phyloP scores from a whole-genome alignment of 169 alveolate genomes.

The Plasmodium cynomolgi region DNA sequence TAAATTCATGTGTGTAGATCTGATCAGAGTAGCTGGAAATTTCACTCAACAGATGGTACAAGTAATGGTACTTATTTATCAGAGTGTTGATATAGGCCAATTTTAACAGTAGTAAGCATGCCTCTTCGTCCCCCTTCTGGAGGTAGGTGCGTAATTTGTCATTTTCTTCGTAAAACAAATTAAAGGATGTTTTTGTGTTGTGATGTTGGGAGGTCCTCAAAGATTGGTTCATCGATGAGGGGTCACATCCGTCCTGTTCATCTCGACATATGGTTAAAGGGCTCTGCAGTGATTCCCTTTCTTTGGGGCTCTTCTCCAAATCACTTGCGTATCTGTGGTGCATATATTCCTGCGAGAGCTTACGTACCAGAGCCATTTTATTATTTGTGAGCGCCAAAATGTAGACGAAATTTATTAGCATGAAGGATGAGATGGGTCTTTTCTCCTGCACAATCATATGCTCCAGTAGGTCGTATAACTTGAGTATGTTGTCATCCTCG shows the following conservation, averaged over 20 bases:
- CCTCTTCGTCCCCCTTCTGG: slow-evolving; percentile 46
- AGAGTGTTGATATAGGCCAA: slow-evolving; percentile 38
- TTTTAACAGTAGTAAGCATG: slow-evolving; percentile 38
- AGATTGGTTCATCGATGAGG: neutral
- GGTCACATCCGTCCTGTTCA: neutral
- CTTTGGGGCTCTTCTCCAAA: slow-evolving; percentile 11
- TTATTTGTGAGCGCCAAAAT: slow-evolving; percentile 52
- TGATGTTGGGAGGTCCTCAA: neutral
- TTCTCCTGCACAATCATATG: slow-evolving; percentile 61
- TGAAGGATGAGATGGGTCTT: slow-evolving; percentile 36
- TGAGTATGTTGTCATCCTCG: slow-evolving; percentile 59
- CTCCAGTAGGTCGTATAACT: slow-evolving; percentile 54
- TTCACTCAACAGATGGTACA: slow-evolving; percentile 50
- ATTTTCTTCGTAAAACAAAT: slow-evolving; percentile 38
- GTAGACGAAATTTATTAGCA: slow-evolving; percentile 53
- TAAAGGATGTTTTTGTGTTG: slow-evolving; percentile 8
- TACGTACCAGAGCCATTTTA: slow-evolving; percentile 10
- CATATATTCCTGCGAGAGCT: slow-evolving; percentile 43
- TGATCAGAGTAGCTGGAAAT: slow-evolving; percentile 28
- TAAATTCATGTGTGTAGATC: slow-evolving; percentile 33
- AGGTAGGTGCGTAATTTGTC: slow-evolving; percentile 32
- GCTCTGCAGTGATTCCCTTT: neutral
- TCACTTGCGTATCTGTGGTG: slow-evolving; percentile 25
- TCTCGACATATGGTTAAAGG: neutral
- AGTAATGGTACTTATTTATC: slow-evolving; percentile 28